Percentiles rank a stretch among this genome's conserved stretches.
These are phyloP conservation scores for Xeromyces bisporus DNA, from an alignment of 495 filamentous ascomycete species.

Conservation along the genomic window DNA sequence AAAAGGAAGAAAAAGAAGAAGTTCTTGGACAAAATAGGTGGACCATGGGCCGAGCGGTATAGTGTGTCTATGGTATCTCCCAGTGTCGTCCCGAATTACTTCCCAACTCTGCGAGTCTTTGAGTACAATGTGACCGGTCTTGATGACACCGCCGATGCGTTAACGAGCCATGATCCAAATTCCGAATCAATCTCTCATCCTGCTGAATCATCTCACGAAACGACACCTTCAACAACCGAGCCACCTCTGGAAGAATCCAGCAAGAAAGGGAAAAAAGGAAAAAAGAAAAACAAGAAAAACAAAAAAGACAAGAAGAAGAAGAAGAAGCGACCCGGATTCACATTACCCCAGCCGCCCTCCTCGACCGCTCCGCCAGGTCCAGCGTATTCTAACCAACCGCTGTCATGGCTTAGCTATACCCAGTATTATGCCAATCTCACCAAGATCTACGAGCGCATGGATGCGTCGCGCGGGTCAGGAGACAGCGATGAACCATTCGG, in stretches of 20 bases:
- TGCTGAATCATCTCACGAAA: too few relatives aligned
- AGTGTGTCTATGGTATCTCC: slow-evolving; percentile 61
- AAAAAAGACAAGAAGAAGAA: slow-evolving; percentile 35
- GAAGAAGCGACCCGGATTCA: slow-evolving; percentile 42
- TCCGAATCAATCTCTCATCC: slow-evolving; percentile 1
- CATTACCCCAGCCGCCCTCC: slow-evolving; percentile 54
- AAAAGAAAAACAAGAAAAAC: slow-evolving; percentile 30
- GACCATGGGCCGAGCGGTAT: slow-evolving; percentile 70
- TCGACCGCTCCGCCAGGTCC: slow-evolving; percentile 64
- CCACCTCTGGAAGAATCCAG: slow-evolving; percentile 7
- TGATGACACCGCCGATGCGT: slow-evolving; percentile 27
- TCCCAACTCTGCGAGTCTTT: slow-evolving; percentile 68
- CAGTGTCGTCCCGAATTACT: slow-evolving; percentile 85
- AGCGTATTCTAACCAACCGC: slow-evolving; percentile 73
- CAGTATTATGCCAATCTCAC: slow-evolving; percentile 95
- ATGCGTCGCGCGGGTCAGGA: not conserved
- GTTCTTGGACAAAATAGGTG: slow-evolving; percentile 53
- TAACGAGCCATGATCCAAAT: not conserved
- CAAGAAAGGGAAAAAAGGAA: slow-evolving; percentile 37
- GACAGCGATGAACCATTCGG: slow-evolving; percentile 33
- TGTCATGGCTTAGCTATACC: slow-evolving; percentile 59
- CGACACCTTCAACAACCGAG: too few relatives aligned
- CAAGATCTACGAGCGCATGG: slow-evolving; percentile 53
- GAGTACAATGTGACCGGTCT: slow-evolving; percentile 89
- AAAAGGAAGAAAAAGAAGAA: slow-evolving; percentile 33